Conservation (phyloP, 257 asterid genomes). For the Solanum medicagineum region DNA sequence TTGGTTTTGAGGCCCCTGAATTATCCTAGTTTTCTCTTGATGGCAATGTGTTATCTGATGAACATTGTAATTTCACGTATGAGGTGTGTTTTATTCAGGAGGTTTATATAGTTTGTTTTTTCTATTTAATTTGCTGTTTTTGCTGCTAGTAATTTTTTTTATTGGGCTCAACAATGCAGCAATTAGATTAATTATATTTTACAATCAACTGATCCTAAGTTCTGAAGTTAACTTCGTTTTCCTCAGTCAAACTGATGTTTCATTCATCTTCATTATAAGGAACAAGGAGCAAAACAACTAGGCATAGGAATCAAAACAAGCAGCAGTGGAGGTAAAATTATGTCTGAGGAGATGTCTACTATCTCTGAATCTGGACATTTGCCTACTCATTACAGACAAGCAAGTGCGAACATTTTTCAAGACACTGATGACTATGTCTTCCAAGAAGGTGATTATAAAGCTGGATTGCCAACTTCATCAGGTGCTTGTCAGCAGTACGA, state of each 20-base stretch:
- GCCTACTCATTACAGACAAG: constrained; percentile 29
- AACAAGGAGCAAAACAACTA: constrained; percentile 36
- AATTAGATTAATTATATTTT: background rate
- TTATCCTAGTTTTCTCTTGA: background rate
- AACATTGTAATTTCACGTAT: background rate
- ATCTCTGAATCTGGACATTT: constrained; percentile 32
- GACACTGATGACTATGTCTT: constrained; percentile 35
- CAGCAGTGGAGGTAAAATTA: constrained; percentile 22
- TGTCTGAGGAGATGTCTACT: constrained; percentile 30
- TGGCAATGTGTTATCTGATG: background rate
- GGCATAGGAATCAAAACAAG: constrained; percentile 27
- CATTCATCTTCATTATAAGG: constrained; percentile 32
- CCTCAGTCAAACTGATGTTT: constrained; percentile 1
- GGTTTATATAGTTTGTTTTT: background rate
- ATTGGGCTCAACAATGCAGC: background rate
- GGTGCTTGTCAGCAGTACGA: constrained; percentile 49
- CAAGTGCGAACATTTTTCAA: constrained; percentile 34
- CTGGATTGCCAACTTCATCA: constrained; percentile 37
- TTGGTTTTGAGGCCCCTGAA: background rate
- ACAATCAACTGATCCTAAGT: background rate
- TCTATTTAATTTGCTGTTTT: background rate
- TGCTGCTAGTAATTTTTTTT: background rate
- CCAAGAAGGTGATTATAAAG: constrained; percentile 49
- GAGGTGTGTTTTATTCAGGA: background rate
- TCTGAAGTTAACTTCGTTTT: background rate